phyloP scores from a whole-genome alignment of 108 stramenopile species.

The Cylindrotheca fusiformis region DNA sequence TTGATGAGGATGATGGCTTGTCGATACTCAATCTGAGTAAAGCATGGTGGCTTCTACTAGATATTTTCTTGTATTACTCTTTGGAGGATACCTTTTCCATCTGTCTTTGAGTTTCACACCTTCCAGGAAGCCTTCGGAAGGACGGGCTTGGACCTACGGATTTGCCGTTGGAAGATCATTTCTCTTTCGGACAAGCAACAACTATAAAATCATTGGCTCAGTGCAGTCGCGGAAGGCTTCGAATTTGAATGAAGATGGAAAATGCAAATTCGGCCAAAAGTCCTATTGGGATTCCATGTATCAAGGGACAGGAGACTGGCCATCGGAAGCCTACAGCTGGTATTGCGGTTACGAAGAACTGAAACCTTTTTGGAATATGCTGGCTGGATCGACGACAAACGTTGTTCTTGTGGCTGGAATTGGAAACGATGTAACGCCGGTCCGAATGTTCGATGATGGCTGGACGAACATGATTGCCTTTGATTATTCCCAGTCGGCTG shows the following conservation, averaged over 20 bases:
- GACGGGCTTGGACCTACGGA: too few relatives aligned
- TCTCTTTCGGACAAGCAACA: too few relatives aligned
- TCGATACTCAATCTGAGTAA: too few relatives aligned
- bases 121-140: too few relatives aligned
- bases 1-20: too few relatives aligned
- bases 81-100: too few relatives aligned
- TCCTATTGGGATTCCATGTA: constrained; percentile 6
- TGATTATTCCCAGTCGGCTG: not conserved
- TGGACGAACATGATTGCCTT: not conserved
- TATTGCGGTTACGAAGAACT: not conserved
- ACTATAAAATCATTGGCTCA: too few relatives aligned
- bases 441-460: not conserved
- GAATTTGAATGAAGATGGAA: not conserved
- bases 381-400: not conserved
- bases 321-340: not conserved
- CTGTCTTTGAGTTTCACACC: too few relatives aligned
- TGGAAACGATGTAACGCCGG: not conserved
- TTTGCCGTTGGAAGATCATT: too few relatives aligned
- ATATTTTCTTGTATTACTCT: too few relatives aligned
- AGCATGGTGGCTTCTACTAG: too few relatives aligned
- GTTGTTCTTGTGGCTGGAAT: not conserved
- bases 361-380: not conserved
- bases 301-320: not conserved
- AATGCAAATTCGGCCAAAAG: constrained; percentile 5
- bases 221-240: too few relatives aligned